Evolutionary conservation across 2,329 filamentous ascomycete genomes (phyloP).

Genomic region (Penicillium sp.): DNA sequence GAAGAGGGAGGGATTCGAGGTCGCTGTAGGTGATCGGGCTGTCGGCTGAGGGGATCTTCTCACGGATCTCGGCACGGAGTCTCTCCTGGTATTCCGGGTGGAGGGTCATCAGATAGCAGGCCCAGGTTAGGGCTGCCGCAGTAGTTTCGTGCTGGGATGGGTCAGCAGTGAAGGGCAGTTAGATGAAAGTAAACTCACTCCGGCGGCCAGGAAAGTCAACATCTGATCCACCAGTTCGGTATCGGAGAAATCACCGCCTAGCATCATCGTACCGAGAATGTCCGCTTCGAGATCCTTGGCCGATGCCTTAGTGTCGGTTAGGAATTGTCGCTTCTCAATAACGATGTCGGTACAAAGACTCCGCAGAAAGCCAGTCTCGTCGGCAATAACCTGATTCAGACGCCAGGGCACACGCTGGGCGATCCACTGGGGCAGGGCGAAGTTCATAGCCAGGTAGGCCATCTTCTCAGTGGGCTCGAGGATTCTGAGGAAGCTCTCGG

Average conservation of each 20-base stretch:
- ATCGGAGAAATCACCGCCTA: conserved; percentile 36
- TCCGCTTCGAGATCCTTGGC: conserved; percentile 35
- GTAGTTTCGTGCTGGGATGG: conserved; percentile 50
- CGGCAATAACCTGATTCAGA: conserved; percentile 28
- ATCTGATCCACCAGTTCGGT: conserved; percentile 41
- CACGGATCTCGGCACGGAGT: conserved; percentile 49
- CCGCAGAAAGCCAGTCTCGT: conserved; percentile 31
- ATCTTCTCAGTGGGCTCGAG: conserved; percentile 46
- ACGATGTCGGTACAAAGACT: conserved; percentile 34
- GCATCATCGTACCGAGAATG: conserved; percentile 38
- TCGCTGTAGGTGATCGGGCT: conserved; percentile 26
- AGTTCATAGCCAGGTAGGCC: conserved; percentile 41
- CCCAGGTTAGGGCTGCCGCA: conserved; percentile 51
- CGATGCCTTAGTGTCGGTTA: conserved; percentile 33
- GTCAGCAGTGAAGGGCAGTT: conserved; percentile 6
- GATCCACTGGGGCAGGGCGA: conserved; percentile 50
- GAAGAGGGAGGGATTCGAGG: conserved; percentile 67
- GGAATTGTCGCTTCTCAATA: conserved; percentile 28
- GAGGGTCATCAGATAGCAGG: conserved; percentile 49
- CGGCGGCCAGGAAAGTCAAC: conserved; percentile 41
- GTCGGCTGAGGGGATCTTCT: conserved; percentile 40
- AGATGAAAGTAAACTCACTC: conserved; percentile 19
- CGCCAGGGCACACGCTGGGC: conserved; percentile 43
- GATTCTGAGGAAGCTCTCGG: conserved; percentile 48
- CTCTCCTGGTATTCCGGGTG: conserved; percentile 47